A percentile compares a stretch with the other conserved stretches of the same genome.
These are phyloP conservation scores for Termitomyces sp. DNA, from an alignment of 768 basidiomycete species.

Conservation along the genomic window DNA sequence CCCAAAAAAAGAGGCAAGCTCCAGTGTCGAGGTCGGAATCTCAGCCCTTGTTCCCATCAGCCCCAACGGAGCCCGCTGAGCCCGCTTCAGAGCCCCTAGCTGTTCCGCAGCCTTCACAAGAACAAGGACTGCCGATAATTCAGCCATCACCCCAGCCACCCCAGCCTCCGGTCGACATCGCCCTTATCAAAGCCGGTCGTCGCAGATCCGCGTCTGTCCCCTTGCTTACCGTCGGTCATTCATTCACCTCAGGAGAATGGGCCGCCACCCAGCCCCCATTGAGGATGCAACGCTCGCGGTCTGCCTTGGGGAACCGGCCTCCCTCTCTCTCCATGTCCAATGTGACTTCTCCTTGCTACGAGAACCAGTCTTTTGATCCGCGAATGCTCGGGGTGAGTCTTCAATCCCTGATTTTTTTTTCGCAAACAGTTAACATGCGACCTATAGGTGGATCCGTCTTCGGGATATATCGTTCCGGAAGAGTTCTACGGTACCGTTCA, in stretches of 20 bases:
- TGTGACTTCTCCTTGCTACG: background rate
- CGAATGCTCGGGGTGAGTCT: slow-evolving; percentile 8
- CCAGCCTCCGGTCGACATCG: slow-evolving; percentile 11
- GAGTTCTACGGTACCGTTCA: slow-evolving; percentile 10
- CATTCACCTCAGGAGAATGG: slow-evolving; percentile 5
- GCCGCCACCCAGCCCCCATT: slow-evolving; percentile 1
- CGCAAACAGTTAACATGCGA: background rate
- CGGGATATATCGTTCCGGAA: slow-evolving; percentile 3
- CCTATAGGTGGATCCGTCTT: background rate
- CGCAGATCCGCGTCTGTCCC: slow-evolving; percentile 30
- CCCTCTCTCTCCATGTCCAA: background rate
- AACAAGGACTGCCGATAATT: background rate
- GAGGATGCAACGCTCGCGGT: slow-evolving; percentile 15
- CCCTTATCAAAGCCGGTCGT: slow-evolving; percentile 17
- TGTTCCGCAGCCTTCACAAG: slow-evolving; percentile 3
- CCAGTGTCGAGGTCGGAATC: slow-evolving; percentile 17
- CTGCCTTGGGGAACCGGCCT: slow-evolving; percentile 10
- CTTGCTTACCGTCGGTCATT: slow-evolving; percentile 13
- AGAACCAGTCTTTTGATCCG: slow-evolving; percentile 8
- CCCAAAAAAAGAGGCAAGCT: slow-evolving; percentile 15
- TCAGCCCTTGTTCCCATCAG: background rate
- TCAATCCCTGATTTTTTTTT: too few species aligned
- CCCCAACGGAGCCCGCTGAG: background rate
- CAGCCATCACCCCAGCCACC: background rate
- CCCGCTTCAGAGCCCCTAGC: background rate